These are phyloP conservation scores for Wallacemonas sp. DNA, from an alignment of 208 protist genomes.

Conservation along the genomic window DNA sequence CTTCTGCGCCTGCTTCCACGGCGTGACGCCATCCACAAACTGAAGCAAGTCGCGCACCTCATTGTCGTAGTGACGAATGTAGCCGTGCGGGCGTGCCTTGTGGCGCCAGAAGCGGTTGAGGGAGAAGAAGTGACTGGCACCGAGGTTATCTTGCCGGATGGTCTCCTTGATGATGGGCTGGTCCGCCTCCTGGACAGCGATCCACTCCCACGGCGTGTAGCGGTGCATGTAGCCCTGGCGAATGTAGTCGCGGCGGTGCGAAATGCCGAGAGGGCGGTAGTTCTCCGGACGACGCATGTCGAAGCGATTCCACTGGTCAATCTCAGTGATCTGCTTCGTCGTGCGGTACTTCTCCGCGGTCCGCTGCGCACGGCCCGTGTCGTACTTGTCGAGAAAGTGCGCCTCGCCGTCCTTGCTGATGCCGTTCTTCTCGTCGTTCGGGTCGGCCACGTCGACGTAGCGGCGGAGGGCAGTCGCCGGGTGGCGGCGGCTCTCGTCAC, in stretches of 20 bases:
- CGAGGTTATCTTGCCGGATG: constrained; percentile 78
- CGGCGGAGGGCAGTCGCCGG: constrained; percentile 57
- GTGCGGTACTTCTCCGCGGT: constrained; percentile 51
- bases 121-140: constrained; percentile 74
- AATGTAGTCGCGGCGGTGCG: constrained; percentile 85
- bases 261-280: constrained; percentile 84
- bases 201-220: constrained; percentile 93
- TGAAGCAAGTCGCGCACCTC: constrained; percentile 88
- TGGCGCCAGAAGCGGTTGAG: constrained; percentile 88
- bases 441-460: constrained; percentile 87
- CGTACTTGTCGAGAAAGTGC: constrained; percentile 92
- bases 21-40: constrained; percentile 87
- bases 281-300: constrained; percentile 84
- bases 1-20: constrained; percentile 91
- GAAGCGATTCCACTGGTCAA: constrained; percentile 79
- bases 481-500: constrained; percentile 76
- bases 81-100: constrained; percentile 90
- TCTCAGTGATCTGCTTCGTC: constrained; percentile 87
- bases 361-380: constrained; percentile 32
- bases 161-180: constrained; percentile 86
- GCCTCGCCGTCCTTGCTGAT: constrained; percentile 17
- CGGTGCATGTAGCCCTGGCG: constrained; percentile 83
- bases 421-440: constrained; percentile 51
- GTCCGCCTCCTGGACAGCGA: constrained; percentile 86
- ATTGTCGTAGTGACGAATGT: constrained; percentile 87